Conservation (phyloP, 495 filamentous ascomycete genomes). For the Venustampulla echinocandica region DNA sequence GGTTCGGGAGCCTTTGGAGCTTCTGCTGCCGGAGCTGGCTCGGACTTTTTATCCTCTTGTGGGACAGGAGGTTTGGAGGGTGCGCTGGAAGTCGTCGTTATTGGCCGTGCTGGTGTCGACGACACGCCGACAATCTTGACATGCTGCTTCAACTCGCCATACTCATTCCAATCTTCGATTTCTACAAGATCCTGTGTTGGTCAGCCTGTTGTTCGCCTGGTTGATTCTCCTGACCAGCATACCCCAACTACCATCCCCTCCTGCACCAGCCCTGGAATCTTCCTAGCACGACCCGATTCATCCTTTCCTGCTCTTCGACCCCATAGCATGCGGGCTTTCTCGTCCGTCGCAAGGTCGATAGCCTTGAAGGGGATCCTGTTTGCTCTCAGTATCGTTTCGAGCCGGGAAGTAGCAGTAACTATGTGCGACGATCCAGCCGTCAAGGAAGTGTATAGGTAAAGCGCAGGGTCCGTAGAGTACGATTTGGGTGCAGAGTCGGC, state of each 20-base stretch:
- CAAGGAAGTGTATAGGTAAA: conserved; percentile 90
- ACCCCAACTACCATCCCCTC: conserved; percentile 81
- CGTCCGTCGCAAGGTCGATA: conserved; percentile 87
- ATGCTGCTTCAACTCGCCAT: conserved; percentile 84
- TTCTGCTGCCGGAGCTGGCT: conserved; percentile 9
- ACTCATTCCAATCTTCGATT: conserved; percentile 98
- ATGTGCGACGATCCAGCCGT: conserved; percentile 98
- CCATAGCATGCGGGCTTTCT: conserved; percentile 86
- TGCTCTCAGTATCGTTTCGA: conserved; percentile 93
- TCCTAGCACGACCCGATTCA: conserved; percentile 53
- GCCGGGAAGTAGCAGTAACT: conserved; percentile 85
- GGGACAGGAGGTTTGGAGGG: conserved; percentile 12
- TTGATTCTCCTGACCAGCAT: conserved; percentile 32
- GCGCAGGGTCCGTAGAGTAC: conserved; percentile 66
- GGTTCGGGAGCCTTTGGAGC: too few relatives aligned
- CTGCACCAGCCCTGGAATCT: conserved; percentile 83
- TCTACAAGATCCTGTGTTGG: conserved; percentile 73
- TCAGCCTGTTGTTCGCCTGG: conserved; percentile 2
- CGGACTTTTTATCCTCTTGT: conserved; percentile 12
- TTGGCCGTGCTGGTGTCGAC: conserved; percentile 24
- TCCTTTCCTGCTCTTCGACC: conserved; percentile 63
- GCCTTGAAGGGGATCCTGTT: conserved; percentile 90
- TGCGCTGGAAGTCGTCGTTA: conserved; percentile 24
- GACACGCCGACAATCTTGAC: conserved; percentile 47
- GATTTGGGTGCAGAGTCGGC: conserved; percentile 29